A percentile compares a stretch with the other conserved stretches of the same genome.
Evolutionary conservation across 257 asterid species (phyloP).

Genomic region (Vinca minor): DNA sequence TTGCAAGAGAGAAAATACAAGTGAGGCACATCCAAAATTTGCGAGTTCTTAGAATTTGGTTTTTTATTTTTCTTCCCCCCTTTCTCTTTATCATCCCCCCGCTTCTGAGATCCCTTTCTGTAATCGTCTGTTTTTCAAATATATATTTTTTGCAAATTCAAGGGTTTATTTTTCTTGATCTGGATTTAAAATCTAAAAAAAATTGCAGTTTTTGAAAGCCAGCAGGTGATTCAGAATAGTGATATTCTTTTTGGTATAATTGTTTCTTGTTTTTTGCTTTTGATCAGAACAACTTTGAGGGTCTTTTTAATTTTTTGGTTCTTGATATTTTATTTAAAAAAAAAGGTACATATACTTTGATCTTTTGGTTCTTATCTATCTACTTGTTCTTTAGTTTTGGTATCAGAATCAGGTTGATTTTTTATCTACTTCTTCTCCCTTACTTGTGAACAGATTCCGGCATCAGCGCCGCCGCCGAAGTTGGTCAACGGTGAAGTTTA

Average conservation of each 20-base stretch:
- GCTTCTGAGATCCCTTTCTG: slow-evolving; percentile 93
- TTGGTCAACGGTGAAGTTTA: slow-evolving; percentile 43
- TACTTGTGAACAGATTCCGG: slow-evolving; percentile 29
- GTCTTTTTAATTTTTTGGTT: slow-evolving; percentile 34
- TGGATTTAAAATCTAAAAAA: slow-evolving; percentile 17
- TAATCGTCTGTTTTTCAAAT: slow-evolving; percentile 81
- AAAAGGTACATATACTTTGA: no score
- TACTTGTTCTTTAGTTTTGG: slow-evolving; percentile 39
- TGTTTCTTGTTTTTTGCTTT: slow-evolving; percentile 10
- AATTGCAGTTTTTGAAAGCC: slow-evolving; percentile 55
- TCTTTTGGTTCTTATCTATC: slow-evolving; percentile 7
- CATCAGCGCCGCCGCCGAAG: slow-evolving; percentile 34
- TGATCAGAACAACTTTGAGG: slow-evolving; percentile 32
- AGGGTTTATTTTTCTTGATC: slow-evolving; percentile 38
- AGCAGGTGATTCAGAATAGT: slow-evolving; percentile 90
- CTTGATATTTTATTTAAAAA: slow-evolving; percentile 11
- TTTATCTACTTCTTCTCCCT: no score
- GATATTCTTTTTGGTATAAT: slow-evolving; percentile 35
- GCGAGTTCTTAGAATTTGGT: slow-evolving; percentile 12
- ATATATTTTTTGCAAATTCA: slow-evolving; percentile 9
- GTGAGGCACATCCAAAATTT: slow-evolving; percentile 34
- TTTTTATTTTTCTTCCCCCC: slow-evolving; percentile 17
- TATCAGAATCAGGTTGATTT: slow-evolving; percentile 24
- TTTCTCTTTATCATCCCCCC: slow-evolving; percentile 54
- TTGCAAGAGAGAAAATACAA: slow-evolving; percentile 45